Evolutionary conservation across 1,284 basidiomycete genomes (phyloP).

Genomic region (Ceratobasidium sp.): DNA sequence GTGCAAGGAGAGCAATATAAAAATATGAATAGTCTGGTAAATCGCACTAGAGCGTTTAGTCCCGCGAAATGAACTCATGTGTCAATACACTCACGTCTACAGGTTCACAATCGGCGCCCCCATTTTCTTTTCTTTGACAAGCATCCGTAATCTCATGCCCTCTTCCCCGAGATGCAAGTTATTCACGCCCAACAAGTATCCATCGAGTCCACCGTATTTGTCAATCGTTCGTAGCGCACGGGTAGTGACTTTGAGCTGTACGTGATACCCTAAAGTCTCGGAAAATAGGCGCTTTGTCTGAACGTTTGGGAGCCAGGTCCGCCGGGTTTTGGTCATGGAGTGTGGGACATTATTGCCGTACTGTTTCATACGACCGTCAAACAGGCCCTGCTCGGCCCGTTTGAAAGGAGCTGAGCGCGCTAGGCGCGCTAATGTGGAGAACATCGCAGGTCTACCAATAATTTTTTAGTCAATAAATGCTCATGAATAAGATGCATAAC

Average conservation of each 20-base stretch:
- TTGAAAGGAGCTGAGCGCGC: conserved; percentile 65
- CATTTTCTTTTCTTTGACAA: conserved; percentile 59
- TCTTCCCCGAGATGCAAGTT: conserved; percentile 76
- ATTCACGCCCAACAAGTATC: conserved; percentile 78
- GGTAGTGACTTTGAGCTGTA: conserved; percentile 79
- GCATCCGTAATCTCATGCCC: conserved; percentile 78
- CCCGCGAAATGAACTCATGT: background rate
- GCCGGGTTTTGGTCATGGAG: conserved; percentile 91
- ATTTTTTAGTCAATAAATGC: background rate
- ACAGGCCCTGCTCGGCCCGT: conserved; percentile 79
- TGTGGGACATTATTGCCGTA: conserved; percentile 93
- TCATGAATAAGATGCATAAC: background rate
- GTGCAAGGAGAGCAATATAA: background rate
- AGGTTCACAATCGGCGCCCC: conserved; percentile 6
- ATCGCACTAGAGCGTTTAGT: background rate
- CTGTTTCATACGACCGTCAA: conserved; percentile 82
- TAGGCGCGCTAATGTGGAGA: conserved; percentile 4
- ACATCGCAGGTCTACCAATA: background rate
- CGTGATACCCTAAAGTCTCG: conserved; percentile 68
- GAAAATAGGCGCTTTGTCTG: conserved; percentile 80
- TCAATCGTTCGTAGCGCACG: conserved; percentile 82
- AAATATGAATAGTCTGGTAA: background rate
- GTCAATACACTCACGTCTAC: conserved; percentile 13
- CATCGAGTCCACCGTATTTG: conserved; percentile 88
- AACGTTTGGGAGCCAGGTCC: conserved; percentile 90